Evolutionary conservation across 2,329 filamentous ascomycete species (phyloP).

Genomic region (Colletotrichum ledebouriae): DNA sequence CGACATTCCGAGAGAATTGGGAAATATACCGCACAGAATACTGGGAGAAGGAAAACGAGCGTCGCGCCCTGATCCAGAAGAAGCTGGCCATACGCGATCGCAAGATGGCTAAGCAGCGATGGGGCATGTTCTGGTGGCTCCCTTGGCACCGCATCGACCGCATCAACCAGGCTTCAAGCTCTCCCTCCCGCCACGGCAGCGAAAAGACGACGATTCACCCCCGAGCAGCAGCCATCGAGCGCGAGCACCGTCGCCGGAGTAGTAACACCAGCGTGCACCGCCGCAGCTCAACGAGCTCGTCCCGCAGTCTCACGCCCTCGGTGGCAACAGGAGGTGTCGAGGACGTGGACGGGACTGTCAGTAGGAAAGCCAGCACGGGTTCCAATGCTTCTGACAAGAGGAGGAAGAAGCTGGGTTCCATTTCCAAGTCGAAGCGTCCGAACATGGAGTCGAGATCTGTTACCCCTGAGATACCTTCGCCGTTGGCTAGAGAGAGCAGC

Average conservation of each 20-base stretch:
- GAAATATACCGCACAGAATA: slow-evolving; percentile 94
- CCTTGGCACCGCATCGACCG: slow-evolving; percentile 69
- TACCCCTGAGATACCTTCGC: slow-evolving; percentile 68
- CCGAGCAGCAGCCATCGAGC: slow-evolving; percentile 59
- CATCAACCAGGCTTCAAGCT: slow-evolving; percentile 38
- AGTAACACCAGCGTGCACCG: slow-evolving; percentile 62
- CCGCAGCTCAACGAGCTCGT: slow-evolving; percentile 65
- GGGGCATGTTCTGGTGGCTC: slow-evolving; percentile 88
- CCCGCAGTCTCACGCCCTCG: slow-evolving; percentile 63
- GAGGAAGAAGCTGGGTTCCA: slow-evolving; percentile 62
- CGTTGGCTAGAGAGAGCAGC: slow-evolving; percentile 64
- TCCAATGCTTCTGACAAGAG: slow-evolving; percentile 63
- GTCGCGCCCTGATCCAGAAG: slow-evolving; percentile 78
- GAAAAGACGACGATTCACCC: slow-evolving; percentile 55
- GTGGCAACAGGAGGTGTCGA: slow-evolving; percentile 50
- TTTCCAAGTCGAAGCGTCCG: slow-evolving; percentile 58
- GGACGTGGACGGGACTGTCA: slow-evolving; percentile 54
- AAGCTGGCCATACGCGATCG: slow-evolving; percentile 78
- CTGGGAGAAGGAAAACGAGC: slow-evolving; percentile 97
- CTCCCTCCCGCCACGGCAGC: slow-evolving; percentile 51
- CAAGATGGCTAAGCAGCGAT: slow-evolving; percentile 75
- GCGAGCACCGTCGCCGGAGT: slow-evolving; percentile 60
- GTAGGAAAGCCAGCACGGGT: slow-evolving; percentile 62
- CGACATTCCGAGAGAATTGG: slow-evolving; percentile 97
- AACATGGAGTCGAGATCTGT: slow-evolving; percentile 64